Evolutionary conservation across 768 basidiomycete species (phyloP), one percentile per base, ranked within the genome.

Genomic region (Mycena metata): DNA sequence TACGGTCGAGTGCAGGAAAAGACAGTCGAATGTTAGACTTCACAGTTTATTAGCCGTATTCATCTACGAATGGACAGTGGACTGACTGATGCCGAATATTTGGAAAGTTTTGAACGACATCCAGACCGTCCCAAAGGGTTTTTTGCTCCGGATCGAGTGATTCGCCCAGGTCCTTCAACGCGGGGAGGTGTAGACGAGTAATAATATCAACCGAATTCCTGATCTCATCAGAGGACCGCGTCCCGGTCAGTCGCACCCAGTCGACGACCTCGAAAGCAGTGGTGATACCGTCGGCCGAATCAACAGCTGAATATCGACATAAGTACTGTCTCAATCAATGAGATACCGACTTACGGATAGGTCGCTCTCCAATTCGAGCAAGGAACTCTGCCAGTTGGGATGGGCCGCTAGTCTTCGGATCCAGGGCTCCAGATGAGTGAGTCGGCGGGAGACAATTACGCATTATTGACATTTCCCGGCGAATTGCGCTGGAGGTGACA

Each of bases 201-300:
- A 91, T 69, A 0, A 83, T 75, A 2, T 62, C 61, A 0, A 81
- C 74, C 2, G 91, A 73, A 8, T 84, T 83, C 23, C 69, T 73
- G 21, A 90, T 73, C 52, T 89, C 16, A 74, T 71, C 5, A 87
- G 70, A 1, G 77, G 72, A 30, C 76, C 73, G 16, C 81, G 52
- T 23, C 45, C 39, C 80, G 2, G 83, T 72, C 1, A 91, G 77
- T 42, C 91, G 87, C 36, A 90, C 64, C 85, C 86, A 89, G 70
- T 91, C 90, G n/a, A 92, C 80, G 0, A 93, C 79, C 57, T 89
- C 87, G 49, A 81, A 87, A 0, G 89, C 90, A 33, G 79, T 71
- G 1, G 73, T 69, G 54, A 77, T 79, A 47, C 84, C 76, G 26
- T 77, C 77, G 3, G 60, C 59, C 45, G 77, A 77, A 3, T 80